Conservation (phyloP, 495 filamentous ascomycete genomes). For the Parathielavia appendiculata region DNA sequence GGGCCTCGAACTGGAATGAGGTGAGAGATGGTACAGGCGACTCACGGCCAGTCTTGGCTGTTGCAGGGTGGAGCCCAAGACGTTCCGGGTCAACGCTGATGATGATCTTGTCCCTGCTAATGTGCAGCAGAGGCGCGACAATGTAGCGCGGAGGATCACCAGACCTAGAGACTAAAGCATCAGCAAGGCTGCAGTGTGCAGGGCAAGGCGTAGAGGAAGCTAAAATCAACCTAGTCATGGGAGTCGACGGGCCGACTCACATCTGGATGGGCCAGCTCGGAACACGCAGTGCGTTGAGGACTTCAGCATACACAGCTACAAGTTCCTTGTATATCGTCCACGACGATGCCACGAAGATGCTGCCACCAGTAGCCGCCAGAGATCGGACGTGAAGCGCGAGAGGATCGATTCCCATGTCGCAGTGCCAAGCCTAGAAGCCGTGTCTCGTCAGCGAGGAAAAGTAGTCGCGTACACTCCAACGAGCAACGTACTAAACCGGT, state of each 20-base stretch:
- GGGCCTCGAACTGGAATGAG: constrained; percentile 32
- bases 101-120: constrained; percentile 32
- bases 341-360: constrained; percentile 41
- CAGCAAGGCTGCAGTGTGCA: not conserved
- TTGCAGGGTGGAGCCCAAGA: constrained; percentile 39
- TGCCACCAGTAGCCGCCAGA: constrained; percentile 34
- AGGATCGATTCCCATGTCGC: constrained; percentile 41
- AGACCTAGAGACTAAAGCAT: constrained; percentile 27
- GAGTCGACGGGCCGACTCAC: constrained; percentile 24
- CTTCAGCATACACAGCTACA: constrained; percentile 27
- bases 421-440: constrained; percentile 39
- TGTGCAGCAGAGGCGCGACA: constrained; percentile 37
- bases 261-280: constrained; percentile 42
- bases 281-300: constrained; percentile 28
- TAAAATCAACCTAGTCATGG: constrained; percentile 6
- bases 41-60: constrained; percentile 4
- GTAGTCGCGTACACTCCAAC: not conserved
- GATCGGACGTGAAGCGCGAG: constrained; percentile 42
- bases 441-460: not conserved
- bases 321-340: constrained; percentile 40
- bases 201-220: not conserved
- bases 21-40: constrained; percentile 33
- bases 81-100: constrained; percentile 41
- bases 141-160: constrained; percentile 32
- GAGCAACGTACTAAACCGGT: constrained; percentile 28